Base-by-base conservation (phyloP, 2,329 filamentous ascomycete species). In the Magnaporthiopsis incrustans region DNA sequence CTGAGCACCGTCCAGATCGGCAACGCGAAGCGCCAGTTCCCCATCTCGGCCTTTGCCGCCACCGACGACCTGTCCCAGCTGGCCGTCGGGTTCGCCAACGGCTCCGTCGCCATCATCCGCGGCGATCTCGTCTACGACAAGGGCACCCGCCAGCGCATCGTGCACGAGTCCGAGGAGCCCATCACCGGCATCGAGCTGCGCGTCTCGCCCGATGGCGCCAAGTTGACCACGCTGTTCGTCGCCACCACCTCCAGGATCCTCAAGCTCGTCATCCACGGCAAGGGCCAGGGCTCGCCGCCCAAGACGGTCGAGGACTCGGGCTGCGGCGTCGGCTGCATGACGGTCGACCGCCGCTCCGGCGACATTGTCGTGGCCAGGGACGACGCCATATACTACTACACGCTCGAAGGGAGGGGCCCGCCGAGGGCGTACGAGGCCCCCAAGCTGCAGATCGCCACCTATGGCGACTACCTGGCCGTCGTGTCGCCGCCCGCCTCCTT, bases 151-250 rank as follows among this genome's bases (percentile, higher is more conserved):
- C 95, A 99, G 75, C 87, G 95, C 63, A 95, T 94, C 44, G 91
- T 99, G 12, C 95, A 96, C 77, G 95, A 99, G 73, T 97, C 93
- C 0, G 93, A 98, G 70, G 95, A 99, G 74, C 96, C 95, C 0
- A 88, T 99, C 12, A 99, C 95, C 0, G 94, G 93, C 1, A 87
- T 99, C 18, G 90, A 95, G 71, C 89, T 97, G 66, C 77, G 81
- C 59, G 80, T 82, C 59, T 30, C 35, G 22, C 35, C 35, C 35
- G 35, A 38, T 18, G 35, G 35, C 25, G 77, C 79, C 10, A 81
- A 78, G 67, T 71, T 84, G 57, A 95, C 90, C 2, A 94, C 90
- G 0, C 81, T 99, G 0, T 98, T 97, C 74, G 90, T 99, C 64
- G 91, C 93, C 4, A 99, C 95, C 0, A 97, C 93, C 0, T 89